Base-by-base conservation (phyloP, 1,284 basidiomycete species). In the Microbotryum silenes-acaulis region DNA sequence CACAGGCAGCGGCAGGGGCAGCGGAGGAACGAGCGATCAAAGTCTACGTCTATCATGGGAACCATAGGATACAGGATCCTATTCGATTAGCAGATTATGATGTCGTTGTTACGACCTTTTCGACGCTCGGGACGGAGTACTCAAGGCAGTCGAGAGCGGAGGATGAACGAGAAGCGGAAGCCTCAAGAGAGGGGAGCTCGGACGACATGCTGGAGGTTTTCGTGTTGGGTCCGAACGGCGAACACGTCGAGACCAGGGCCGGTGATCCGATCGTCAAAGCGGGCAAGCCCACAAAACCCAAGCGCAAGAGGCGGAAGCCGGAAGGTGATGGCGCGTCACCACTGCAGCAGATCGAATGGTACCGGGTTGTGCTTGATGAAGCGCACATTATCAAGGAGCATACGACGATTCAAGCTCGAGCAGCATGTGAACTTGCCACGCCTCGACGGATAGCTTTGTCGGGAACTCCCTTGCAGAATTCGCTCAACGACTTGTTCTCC, bases 341-440 rank as follows among this genome's bases (percentile, higher is more conserved):
- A n/a, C 76, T 98, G 65, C 96, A 98, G 77, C 88, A 87, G 70
- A 85, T 98, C 44, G 85, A 96, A 72, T 99, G 96, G 96, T 98
- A 97, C 77, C 82, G 96, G 61, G 87, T 98, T 29, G 93, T 98
- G 12, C 83, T 99, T 12, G 96, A 99, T 74, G 96, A 99, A 77
- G 96, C 96, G 42, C 93, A 97, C 73, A 93, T 86, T 65, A 98
- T 99, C 79, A 98, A 98, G 77, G 94, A 97, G 76, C 86, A 89
- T 2, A 82, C 83, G 33, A 98, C 96, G 0, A 90, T 97, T 58
- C 93, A 88, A 56, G 91, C 91, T 69, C 85, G 89, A 64, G 94
- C 96, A 4, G 92, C 87, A 12, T 98, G 96, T 77, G 92, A 96
- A 73, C 82, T 99, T 51, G 83, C 89, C 74, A 91, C 94, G 3